Evolutionary conservation across 805 yeast species (phyloP).

Genomic region (Schwanniomyces pseudopolymorphus): DNA sequence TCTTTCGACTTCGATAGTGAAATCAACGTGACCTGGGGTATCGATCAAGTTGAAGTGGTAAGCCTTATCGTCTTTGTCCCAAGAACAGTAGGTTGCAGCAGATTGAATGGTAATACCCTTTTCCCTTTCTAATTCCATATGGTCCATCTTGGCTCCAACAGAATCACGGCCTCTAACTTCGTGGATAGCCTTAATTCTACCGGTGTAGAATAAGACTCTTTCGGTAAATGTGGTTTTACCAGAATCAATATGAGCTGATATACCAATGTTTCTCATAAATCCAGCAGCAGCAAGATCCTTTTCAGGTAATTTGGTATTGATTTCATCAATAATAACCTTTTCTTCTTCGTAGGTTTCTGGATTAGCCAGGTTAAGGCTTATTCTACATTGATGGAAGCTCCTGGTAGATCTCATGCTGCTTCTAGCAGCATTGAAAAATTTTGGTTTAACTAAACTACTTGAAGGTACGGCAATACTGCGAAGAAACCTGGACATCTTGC

Average conservation of each 20-base stretch:
- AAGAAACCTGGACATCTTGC: slow-evolving; percentile 9
- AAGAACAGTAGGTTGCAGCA: slow-evolving; percentile 97
- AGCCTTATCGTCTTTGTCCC: slow-evolving; percentile 71
- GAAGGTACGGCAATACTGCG: slow-evolving; percentile 2
- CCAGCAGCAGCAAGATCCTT: slow-evolving; percentile 52
- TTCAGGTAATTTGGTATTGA: slow-evolving; percentile 47
- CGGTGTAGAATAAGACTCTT: slow-evolving; percentile 93
- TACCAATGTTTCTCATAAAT: slow-evolving; percentile 89
- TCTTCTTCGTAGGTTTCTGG: slow-evolving; percentile 68
- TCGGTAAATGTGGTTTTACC: slow-evolving; percentile 98
- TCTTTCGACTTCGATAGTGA: slow-evolving; percentile 97
- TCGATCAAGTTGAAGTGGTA: slow-evolving; percentile 94
- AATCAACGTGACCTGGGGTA: slow-evolving; percentile 98
- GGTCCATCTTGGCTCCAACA: slow-evolving; percentile 99
- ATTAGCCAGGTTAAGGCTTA: slow-evolving; percentile 8
- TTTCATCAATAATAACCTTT: slow-evolving; percentile 62
- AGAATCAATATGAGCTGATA: slow-evolving; percentile 96
- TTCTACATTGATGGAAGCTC: slow-evolving; percentile 4
- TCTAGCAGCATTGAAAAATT: background rate
- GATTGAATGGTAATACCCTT: slow-evolving; percentile 98
- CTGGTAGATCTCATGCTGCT: background rate
- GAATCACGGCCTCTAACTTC: slow-evolving; percentile 96
- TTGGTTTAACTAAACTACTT: slow-evolving; percentile 3
- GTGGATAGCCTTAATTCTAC: slow-evolving; percentile 94
- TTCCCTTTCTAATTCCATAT: slow-evolving; percentile 97